These are phyloP conservation scores for Aspergillus neoniger DNA, from an alignment of 2,329 filamentous ascomycete genomes.

Conservation along the genomic window DNA sequence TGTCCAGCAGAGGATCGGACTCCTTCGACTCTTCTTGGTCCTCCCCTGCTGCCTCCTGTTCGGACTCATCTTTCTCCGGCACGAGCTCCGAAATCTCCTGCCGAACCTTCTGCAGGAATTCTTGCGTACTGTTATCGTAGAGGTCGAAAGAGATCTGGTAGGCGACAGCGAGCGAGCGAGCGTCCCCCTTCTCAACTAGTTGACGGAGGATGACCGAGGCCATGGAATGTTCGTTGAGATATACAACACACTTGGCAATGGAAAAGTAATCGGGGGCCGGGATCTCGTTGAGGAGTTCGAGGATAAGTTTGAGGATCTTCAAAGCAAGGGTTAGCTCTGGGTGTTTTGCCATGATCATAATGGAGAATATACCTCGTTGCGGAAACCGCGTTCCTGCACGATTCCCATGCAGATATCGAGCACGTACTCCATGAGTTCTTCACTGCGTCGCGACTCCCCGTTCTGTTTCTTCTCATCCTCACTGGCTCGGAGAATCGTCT, in stretches of 20 bases:
- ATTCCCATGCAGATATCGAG: conserved; percentile 96
- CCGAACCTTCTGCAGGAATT: conserved; percentile 89
- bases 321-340: conserved; percentile 6
- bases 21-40: conserved; percentile 58
- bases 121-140: conserved; percentile 97
- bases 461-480: conserved; percentile 76
- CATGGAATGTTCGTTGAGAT: conserved; percentile 87
- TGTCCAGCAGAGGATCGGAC: conserved; percentile 59
- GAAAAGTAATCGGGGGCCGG: conserved; percentile 95
- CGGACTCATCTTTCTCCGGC: conserved; percentile 44
- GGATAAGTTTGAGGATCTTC: conserved; percentile 82
- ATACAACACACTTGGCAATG: conserved; percentile 96
- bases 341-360: not conserved
- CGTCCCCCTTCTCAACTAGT: conserved; percentile 76
- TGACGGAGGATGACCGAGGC: conserved; percentile 82
- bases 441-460: conserved; percentile 63
- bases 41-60: conserved; percentile 50
- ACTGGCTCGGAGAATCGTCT: conserved; percentile 85
- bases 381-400: conserved; percentile 86
- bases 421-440: conserved; percentile 96
- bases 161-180: conserved; percentile 77
- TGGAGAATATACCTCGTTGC: conserved; percentile 61
- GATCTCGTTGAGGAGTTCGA: conserved; percentile 93
- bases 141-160: conserved; percentile 98
- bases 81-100: conserved; percentile 67